These are phyloP conservation scores for Articulospora tetracladia DNA, from an alignment of 495 filamentous ascomycete genomes.

Conservation along the genomic window DNA sequence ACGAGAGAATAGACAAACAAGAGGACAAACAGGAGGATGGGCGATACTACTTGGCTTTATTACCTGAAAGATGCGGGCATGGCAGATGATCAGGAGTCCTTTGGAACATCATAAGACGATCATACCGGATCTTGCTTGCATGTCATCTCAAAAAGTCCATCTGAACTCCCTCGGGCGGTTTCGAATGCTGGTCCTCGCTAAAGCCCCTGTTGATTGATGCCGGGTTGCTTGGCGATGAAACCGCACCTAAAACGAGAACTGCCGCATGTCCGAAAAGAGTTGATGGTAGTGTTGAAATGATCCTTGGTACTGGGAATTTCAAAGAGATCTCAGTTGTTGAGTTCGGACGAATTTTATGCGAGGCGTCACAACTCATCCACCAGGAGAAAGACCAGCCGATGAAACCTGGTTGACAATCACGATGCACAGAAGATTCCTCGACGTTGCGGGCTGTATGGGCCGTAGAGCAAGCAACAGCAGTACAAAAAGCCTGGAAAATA, in stretches of 20 bases:
- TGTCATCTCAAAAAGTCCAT: conserved; percentile 2
- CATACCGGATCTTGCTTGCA: conserved; percentile 1
- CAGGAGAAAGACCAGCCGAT: too few species aligned
- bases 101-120: conserved; percentile 3
- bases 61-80: not conserved
- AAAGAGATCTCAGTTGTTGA: not conserved
- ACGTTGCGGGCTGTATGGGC: too few species aligned
- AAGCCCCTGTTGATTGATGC: not conserved
- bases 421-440: too few species aligned
- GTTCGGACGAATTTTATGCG: not conserved
- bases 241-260: not conserved
- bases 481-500: too few species aligned
- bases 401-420: too few species aligned
- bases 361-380: too few species aligned
- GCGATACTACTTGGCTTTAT: not conserved
- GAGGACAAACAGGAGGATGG: not conserved
- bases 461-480: too few species aligned
- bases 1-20: not conserved
- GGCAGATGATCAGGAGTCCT: not conserved
- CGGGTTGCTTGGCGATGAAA: not conserved
- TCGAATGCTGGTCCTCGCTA: not conserved
- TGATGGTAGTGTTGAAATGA: not conserved
- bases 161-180: not conserved
- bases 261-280: not conserved
- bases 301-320: not conserved